phyloP scores from a whole-genome alignment of 495 filamentous ascomycete species.

The Aspergillus avenaceus region DNA sequence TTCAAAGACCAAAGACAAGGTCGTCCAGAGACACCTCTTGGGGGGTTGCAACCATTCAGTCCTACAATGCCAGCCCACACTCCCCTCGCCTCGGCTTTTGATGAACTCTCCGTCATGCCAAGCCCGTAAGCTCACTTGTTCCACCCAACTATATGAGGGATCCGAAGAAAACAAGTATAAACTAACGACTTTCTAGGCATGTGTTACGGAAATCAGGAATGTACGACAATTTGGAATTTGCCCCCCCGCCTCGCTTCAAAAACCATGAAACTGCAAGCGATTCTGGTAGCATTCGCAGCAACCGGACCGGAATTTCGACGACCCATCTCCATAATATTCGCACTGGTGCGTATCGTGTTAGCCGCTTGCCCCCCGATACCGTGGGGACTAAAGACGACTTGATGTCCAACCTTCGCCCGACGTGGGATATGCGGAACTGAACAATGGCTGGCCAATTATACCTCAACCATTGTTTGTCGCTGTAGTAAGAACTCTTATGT shows the following conservation, averaged over 20 bases:
- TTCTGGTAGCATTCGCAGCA: slow-evolving; percentile 85
- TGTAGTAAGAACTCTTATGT: slow-evolving; percentile 33
- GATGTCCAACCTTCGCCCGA: slow-evolving; percentile 65
- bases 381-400: slow-evolving; percentile 80
- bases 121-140: slow-evolving; percentile 70
- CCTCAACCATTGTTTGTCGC: slow-evolving; percentile 9
- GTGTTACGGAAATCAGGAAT: slow-evolving; percentile 82
- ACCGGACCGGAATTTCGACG: slow-evolving; percentile 71
- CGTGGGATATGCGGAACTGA: slow-evolving; percentile 61
- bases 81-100: slow-evolving; percentile 76
- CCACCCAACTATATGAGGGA: background rate
- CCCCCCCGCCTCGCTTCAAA: slow-evolving; percentile 83
- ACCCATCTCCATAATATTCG: slow-evolving; percentile 73
- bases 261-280: slow-evolving; percentile 71
- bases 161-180: slow-evolving; percentile 1
- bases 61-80: slow-evolving; percentile 65
- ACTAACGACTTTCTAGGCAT: slow-evolving; percentile 54
- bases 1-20: slow-evolving; percentile 66
- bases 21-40: slow-evolving; percentile 75
- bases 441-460: slow-evolving; percentile 3
- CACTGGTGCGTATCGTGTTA: slow-evolving; percentile 84
- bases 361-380: slow-evolving; percentile 73
- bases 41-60: slow-evolving; percentile 70
- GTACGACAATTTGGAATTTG: slow-evolving; percentile 90
- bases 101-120: slow-evolving; percentile 79